Evolutionary conservation across 73 alveolate genomes (phyloP).

Genomic region (Blepharisma stoltei): DNA sequence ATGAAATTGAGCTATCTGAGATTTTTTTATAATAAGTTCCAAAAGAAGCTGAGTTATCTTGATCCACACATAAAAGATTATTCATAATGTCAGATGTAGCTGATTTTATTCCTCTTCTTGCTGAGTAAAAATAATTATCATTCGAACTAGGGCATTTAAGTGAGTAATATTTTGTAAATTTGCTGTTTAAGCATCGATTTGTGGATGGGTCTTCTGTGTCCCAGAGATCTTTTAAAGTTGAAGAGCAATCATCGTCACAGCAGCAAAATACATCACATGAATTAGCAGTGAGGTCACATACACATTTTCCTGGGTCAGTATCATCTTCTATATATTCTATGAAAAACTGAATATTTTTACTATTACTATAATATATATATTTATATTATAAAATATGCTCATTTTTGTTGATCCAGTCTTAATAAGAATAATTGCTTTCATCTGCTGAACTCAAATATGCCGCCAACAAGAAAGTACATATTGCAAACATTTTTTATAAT

Average conservation of each 20-base stretch:
- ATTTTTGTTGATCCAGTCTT: too few relatives aligned
- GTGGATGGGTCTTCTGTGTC: neutral
- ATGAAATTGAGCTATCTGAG: neutral
- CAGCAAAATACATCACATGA: conserved; percentile 26
- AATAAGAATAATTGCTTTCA: conserved; percentile 6
- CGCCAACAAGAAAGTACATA: neutral
- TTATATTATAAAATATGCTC: too few relatives aligned
- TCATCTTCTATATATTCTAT: neutral
- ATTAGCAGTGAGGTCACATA: conserved; percentile 8
- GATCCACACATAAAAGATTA: neutral
- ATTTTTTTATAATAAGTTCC: neutral
- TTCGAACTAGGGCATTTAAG: neutral
- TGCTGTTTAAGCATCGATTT: neutral
- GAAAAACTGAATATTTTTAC: too few relatives aligned
- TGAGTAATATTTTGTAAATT: neutral
- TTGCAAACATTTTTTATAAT: too few relatives aligned
- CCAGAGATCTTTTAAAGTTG: neutral
- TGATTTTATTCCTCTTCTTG: conserved; percentile 8
- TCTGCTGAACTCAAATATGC: neutral
- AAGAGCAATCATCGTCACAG: conserved; percentile 6
- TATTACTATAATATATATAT: too few relatives aligned
- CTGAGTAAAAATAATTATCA: neutral
- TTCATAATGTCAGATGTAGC: neutral
- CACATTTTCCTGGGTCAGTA: conserved; percentile 16
- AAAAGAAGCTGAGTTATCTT: neutral